These are phyloP conservation scores for Barnettozyma sucrosica DNA, from an alignment of 805 yeast genomes.

Conservation along the genomic window DNA sequence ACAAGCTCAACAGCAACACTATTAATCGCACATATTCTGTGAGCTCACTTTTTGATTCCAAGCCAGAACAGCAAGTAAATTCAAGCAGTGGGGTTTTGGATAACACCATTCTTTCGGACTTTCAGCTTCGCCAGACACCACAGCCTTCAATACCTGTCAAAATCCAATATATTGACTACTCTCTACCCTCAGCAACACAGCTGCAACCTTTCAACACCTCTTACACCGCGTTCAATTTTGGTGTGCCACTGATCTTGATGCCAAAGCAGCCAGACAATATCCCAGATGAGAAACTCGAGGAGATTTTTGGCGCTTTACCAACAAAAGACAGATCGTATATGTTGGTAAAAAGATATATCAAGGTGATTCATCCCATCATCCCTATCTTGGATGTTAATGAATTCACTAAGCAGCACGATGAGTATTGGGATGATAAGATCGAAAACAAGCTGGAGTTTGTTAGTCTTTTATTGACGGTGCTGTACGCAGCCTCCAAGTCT, in stretches of 20 bases:
- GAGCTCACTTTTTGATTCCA: conserved; percentile 2
- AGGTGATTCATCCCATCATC: conserved; percentile 50
- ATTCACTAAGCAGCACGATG: conserved; percentile 40
- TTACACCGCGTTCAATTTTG: conserved; percentile 16
- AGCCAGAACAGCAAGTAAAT: not conserved
- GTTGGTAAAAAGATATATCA: conserved; percentile 41
- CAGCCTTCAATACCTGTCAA: conserved; percentile 15
- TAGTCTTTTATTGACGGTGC: conserved; percentile 44
- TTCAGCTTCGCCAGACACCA: conserved; percentile 21
- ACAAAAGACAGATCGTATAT: conserved; percentile 40
- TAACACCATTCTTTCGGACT: conserved; percentile 19
- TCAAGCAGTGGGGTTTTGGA: conserved; percentile 5
- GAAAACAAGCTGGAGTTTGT: conserved; percentile 39
- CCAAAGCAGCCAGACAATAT: conserved; percentile 22
- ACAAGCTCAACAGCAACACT: not conserved
- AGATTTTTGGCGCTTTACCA: conserved; percentile 41
- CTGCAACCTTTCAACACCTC: conserved; percentile 12
- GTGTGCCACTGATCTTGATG: conserved; percentile 22
- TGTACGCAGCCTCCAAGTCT: conserved; percentile 54
- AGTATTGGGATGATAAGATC: conserved; percentile 38
- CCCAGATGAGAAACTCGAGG: conserved; percentile 25
- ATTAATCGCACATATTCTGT: not conserved
- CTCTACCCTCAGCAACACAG: conserved; percentile 11
- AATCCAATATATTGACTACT: conserved; percentile 11
- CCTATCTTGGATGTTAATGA: conserved; percentile 45